Evolutionary conservation across 306 rosid genomes (phyloP).

Genomic region (Astragalus glycyphyllos): DNA sequence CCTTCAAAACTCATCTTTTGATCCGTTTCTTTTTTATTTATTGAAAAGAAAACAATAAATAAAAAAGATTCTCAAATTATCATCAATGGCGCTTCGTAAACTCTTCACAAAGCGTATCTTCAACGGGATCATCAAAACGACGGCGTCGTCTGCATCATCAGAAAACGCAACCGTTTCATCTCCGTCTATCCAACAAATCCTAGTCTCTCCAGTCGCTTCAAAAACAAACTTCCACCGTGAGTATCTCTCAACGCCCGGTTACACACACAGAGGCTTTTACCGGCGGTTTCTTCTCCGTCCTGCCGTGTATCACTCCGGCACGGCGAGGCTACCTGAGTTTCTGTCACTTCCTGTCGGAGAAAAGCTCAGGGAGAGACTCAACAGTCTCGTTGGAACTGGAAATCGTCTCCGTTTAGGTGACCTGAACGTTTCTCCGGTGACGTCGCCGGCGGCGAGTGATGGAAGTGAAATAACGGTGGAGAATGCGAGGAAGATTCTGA

Average conservation of each 20-base stretch:
- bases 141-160: conserved; percentile 12
- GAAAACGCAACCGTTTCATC: conserved; percentile 20
- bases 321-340: conserved; percentile 60
- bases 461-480: conserved; percentile 54
- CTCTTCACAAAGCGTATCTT: conserved; percentile 50
- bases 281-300: conserved; percentile 59
- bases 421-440: not conserved
- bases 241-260: conserved; percentile 46
- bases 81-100: conserved; percentile 74
- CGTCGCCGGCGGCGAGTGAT: not conserved
- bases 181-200: conserved; percentile 12
- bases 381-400: conserved; percentile 4
- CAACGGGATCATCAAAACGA: conserved; percentile 34
- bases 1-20: not conserved
- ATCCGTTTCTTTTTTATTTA: not conserved
- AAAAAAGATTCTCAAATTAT: not conserved
- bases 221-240: conserved; percentile 48
- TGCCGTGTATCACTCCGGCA: conserved; percentile 47
- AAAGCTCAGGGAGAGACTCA: conserved; percentile 52
- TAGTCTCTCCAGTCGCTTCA: conserved; percentile 41
- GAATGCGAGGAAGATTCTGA: conserved; percentile 76
- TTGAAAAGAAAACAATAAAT: not conserved
- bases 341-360: conserved; percentile 66
- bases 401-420: not conserved
- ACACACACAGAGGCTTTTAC: conserved; percentile 49